Conservation (phyloP, 305 asterid genomes). For the Rubia tinctorum region DNA sequence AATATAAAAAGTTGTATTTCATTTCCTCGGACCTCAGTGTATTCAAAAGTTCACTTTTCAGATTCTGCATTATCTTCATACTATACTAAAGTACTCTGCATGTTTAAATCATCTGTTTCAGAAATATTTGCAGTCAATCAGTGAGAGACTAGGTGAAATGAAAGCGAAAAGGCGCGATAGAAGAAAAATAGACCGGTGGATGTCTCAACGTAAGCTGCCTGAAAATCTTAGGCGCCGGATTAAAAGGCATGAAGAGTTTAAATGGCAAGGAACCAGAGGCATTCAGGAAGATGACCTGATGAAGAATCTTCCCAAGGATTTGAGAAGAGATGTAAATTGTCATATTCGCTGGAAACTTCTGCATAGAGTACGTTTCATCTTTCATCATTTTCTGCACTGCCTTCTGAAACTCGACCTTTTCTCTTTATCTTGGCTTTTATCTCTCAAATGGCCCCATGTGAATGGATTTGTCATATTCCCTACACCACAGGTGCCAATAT, state of each 20-base stretch:
- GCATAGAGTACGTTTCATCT: constrained; percentile 34
- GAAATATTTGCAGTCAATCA: constrained; percentile 54
- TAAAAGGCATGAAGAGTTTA: constrained; percentile 53
- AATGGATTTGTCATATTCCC: background rate
- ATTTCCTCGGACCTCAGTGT: background rate
- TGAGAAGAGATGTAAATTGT: constrained; percentile 62
- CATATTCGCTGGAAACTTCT: constrained; percentile 62
- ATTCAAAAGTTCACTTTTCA: background rate
- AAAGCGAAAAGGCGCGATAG: constrained; percentile 34
- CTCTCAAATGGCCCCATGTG: background rate
- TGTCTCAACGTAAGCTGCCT: constrained; percentile 55
- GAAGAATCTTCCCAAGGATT: constrained; percentile 60
- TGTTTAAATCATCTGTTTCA: constrained; percentile 23
- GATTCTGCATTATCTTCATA: background rate
- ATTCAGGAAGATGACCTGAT: constrained; percentile 58
- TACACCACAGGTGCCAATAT: constrained; percentile 44
- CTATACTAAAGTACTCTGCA: background rate
- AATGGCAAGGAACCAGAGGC: constrained; percentile 70
- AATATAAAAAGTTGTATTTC: no score
- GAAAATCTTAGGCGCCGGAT: constrained; percentile 45
- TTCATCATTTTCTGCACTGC: no score
- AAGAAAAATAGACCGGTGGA: constrained; percentile 39
- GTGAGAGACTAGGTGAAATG: constrained; percentile 47
- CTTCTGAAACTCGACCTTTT: no score
- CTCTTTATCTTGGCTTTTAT: background rate